Conservation (phyloP, 306 rosid species). For the Hippophae gyantsensis region DNA sequence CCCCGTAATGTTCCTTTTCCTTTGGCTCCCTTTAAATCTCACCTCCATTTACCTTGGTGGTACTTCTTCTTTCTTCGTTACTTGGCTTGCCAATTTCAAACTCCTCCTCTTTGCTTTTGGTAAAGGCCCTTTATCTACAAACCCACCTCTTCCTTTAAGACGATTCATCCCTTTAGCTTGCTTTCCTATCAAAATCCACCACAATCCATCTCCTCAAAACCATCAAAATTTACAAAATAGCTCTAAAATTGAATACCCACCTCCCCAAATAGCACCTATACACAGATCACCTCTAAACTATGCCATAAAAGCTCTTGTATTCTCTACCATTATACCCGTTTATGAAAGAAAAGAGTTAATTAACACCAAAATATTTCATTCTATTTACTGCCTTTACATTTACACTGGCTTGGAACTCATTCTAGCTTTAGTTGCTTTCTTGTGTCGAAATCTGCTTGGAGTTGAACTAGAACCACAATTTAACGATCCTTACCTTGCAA, state of each 20-base stretch:
- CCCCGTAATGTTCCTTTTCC: conserved; percentile 20
- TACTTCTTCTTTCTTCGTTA: conserved; percentile 22
- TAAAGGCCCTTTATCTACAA: conserved; percentile 27
- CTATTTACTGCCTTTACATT: no score
- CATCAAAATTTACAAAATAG: no score
- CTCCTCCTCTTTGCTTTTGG: conserved; percentile 38
- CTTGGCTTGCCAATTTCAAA: conserved; percentile 41
- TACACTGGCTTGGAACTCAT: no score
- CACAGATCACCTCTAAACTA: no score
- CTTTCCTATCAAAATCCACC: conserved; percentile 54
- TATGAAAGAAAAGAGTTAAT: no score
- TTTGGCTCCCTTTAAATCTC: conserved; percentile 26
- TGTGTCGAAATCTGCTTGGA: not conserved
- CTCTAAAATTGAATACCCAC: not conserved
- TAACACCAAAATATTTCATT: no score
- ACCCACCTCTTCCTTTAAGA: conserved; percentile 18
- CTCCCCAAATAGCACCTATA: not conserved
- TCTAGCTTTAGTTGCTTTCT: no score
- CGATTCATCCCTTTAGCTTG: conserved; percentile 48
- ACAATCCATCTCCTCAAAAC: not conserved
- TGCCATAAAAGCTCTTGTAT: no score
- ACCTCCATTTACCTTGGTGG: conserved; percentile 24
- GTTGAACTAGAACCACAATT: conserved; percentile 7
- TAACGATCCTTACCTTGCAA: conserved; percentile 18
- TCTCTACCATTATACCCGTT: no score